Base-by-base conservation (phyloP, 169 alveolate species). In the Plasmodium gaboni region DNA sequence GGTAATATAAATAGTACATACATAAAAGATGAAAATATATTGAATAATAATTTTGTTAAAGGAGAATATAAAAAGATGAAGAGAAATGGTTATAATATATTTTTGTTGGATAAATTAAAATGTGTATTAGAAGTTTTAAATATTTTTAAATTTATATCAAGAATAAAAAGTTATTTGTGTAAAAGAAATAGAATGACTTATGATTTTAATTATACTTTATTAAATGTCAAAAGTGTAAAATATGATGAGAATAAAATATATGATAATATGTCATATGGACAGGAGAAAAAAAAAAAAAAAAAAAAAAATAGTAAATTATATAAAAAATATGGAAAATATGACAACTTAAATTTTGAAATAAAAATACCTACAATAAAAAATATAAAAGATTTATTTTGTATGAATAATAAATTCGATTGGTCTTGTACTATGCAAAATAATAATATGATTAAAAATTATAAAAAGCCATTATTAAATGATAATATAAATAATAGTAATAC, bases 141-240 rank as follows among this genome's bases (percentile, higher is more conserved):
- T 38, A 13, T 76, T 19, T 76, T 76, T 46, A 76, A 76, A 42
- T 51, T 76, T 7, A 6, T 76, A 6, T 48, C 74, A 46, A 76
- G 51, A 13, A 55, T 76, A 76, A 64, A 64, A 63, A 22, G 42
- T 10, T 61, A 22, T 67, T 7, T 76, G 19, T 46, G 22, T 28
- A 76, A 76, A 67, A 19, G 57, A 64, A 46, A 80, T 22, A 32
- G 69, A 53, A 4, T 53, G 5, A 55, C 53, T 57, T 68, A 67
- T 22, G 44, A 68, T 55, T 22, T 63, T 51, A 57, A 60, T 67
- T 80, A 80, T 59, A 80, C 57, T 53, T 59, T 76, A 44, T 76
- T 76, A 28, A 76, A 68, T 12, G 22, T 64, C 32, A n/a, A 64
- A 13, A 48, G 48, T 64, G 48, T 57, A 32, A 46, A 64, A 51